These are phyloP conservation scores for Phlyctochytrium planicorne DNA, from an alignment of 192 early-diverging fungal species.

Conservation along the genomic window DNA sequence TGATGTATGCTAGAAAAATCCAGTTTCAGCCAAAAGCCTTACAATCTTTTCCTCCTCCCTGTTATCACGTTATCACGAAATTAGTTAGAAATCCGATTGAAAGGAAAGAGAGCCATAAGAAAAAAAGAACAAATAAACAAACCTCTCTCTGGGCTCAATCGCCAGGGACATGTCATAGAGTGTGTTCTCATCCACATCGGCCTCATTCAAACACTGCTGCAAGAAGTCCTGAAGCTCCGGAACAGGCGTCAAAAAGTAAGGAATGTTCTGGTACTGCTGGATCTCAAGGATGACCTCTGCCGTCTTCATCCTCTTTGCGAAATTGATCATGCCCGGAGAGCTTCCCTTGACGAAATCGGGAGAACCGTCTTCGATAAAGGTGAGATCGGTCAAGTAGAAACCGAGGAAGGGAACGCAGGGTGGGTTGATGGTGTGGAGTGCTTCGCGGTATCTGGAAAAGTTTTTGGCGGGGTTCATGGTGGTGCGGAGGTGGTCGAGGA, in stretches of 20 bases:
- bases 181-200: conserved; percentile 65
- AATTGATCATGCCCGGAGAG: conserved; percentile 80
- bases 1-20: conserved; percentile 24
- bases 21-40: conserved; percentile 32
- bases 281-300: conserved; percentile 85
- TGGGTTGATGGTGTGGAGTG: conserved; percentile 72
- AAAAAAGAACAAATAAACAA: conserved; percentile 1
- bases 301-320: conserved; percentile 82
- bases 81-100: neutral
- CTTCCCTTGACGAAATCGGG: conserved; percentile 56
- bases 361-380: conserved; percentile 90
- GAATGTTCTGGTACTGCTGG: conserved; percentile 83
- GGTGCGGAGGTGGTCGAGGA: conserved; percentile 59
- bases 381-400: conserved; percentile 83
- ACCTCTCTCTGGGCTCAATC: conserved; percentile 70
- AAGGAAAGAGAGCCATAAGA: neutral
- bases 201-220: conserved; percentile 62
- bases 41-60: conserved; percentile 49
- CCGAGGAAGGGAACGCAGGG: conserved; percentile 74
- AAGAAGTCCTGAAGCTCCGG: conserved; percentile 77
- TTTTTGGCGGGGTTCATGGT: conserved; percentile 81
- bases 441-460: conserved; percentile 78
- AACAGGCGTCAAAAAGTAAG: conserved; percentile 74
- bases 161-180: conserved; percentile 74
- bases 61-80: no score